Base-by-base conservation (phyloP, 2,329 filamentous ascomycete species). In the Balansia obtecta region DNA sequence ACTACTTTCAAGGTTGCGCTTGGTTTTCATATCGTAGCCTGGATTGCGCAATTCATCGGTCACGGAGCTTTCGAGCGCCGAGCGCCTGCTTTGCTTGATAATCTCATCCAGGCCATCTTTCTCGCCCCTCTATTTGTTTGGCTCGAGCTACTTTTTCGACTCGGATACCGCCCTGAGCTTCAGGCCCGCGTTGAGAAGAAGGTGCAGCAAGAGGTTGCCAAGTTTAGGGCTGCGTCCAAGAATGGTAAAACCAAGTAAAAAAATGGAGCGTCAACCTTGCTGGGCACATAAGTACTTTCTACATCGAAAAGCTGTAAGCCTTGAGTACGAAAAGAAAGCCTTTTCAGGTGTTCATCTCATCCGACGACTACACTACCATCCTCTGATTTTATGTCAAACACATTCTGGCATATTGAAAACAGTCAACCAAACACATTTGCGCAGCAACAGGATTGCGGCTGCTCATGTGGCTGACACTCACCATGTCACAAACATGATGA, bases 71-170 rank as follows among this genome's bases (percentile, higher is more conserved):
- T 88, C 59, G 93, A 97, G 68, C 82, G 86, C 18, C 81, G 91
- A 48, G 88, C 90, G 2, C 93, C 91, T 8, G 91, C 90, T 4
- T 71, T 97, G 55, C 71, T 97, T 45, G 90, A 97, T 69, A 97
- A 96, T 62, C 70, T 97, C 41, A 75, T 94, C 45, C 93, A 97
- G 69, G 90, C 93, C 30, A 68, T 97, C 56, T 91, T 97, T 62
- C 75, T 97, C 22, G 93, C 93, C 0, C 93, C 93, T 9, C 85
- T 98, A 61, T 98, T 97, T 60, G 91, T 97, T 52, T 98, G 93
- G 87, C 85, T 98, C 60, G 90, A 97, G 71, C 70, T 94, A 22
- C 75, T 98, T 27, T 98, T 98, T 73, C 82, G 76, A 61, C 79
- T 94, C 47, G 93, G 93, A 46, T 98, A 97, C 68, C 80, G 93